These are phyloP conservation scores for Didymella exigua DNA, from an alignment of 2,329 filamentous ascomycete genomes.

Conservation along the genomic window DNA sequence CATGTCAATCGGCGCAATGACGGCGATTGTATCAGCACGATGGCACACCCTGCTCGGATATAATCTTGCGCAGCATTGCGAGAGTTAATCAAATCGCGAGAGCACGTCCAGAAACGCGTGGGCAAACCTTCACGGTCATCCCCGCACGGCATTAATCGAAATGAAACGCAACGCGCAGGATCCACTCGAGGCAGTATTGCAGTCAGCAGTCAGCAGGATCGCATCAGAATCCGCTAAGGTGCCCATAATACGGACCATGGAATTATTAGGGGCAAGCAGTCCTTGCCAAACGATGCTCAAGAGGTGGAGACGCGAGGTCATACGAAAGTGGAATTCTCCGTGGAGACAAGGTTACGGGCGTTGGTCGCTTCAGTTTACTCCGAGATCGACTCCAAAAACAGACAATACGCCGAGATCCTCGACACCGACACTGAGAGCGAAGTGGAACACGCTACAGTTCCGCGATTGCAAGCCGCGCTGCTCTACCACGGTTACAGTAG, in stretches of 20 bases:
- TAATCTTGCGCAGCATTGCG: background rate
- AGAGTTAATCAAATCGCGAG: conserved; percentile 4
- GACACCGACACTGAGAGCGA: conserved; percentile 11
- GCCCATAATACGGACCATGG: conserved; percentile 13
- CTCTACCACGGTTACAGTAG: conserved; percentile 13
- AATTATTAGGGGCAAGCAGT: conserved; percentile 11
- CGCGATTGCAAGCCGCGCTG: conserved; percentile 5
- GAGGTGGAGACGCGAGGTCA: conserved; percentile 18
- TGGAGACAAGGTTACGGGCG: conserved; percentile 11
- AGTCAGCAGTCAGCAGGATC: conserved; percentile 13
- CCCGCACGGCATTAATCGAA: conserved; percentile 18
- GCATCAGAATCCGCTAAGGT: conserved; percentile 13
- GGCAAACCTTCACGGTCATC: conserved; percentile 10
- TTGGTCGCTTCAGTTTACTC: conserved; percentile 14
- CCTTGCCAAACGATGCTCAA: conserved; percentile 13
- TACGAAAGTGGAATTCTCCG: conserved; percentile 10
- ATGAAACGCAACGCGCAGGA: conserved; percentile 16
- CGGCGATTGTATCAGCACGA: conserved; percentile 1
- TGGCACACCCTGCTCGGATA: background rate
- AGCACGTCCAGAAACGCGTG: conserved; percentile 3
- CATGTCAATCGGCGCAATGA: conserved; percentile 1
- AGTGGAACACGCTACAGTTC: conserved; percentile 11
- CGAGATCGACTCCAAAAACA: conserved; percentile 20
- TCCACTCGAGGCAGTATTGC: conserved; percentile 12
- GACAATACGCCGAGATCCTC: conserved; percentile 16